A percentile compares a stretch with the other conserved stretches of the same genome.
Evolutionary conservation across 1,284 basidiomycete species (phyloP).

Genomic region (Irpex lacteus): DNA sequence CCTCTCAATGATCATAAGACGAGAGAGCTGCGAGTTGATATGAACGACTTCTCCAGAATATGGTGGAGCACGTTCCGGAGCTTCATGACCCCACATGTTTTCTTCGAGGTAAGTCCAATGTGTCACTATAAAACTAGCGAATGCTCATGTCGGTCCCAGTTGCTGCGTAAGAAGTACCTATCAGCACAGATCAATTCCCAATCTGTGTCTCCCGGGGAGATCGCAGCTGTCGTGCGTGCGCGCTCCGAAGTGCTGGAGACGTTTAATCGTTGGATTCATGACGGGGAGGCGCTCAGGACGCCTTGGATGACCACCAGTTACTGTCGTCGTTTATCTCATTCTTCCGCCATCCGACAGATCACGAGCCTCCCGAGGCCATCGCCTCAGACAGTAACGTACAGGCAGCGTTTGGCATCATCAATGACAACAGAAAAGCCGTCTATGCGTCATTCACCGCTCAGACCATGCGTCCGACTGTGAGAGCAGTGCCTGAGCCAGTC

Average conservation of each 20-base stretch:
- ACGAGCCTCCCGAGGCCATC: conserved; percentile 14
- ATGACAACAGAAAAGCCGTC: conserved; percentile 41
- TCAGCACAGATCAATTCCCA: conserved; percentile 36
- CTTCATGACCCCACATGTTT: conserved; percentile 72
- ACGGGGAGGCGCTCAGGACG: conserved; percentile 71
- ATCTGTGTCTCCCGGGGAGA: conserved; percentile 21
- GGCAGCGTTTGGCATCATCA: conserved; percentile 45
- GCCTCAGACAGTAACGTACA: conserved; percentile 39
- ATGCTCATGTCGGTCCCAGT: conserved; percentile 35
- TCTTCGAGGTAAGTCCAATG: conserved; percentile 67
- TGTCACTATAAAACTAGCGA: not conserved
- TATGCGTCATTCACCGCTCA: conserved; percentile 50
- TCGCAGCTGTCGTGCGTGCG: conserved; percentile 24
- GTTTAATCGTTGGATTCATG: conserved; percentile 66
- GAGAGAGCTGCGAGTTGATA: conserved; percentile 66
- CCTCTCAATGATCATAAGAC: conserved; percentile 68
- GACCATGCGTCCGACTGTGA: conserved; percentile 55
- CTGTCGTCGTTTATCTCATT: conserved; percentile 56
- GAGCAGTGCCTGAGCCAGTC: conserved; percentile 24
- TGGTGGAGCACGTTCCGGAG: conserved; percentile 83
- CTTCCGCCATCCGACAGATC: conserved; percentile 33
- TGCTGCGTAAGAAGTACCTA: conserved; percentile 70
- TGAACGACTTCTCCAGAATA: conserved; percentile 63
- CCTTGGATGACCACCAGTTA: conserved; percentile 66
- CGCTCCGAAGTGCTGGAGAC: conserved; percentile 62